phyloP scores from a whole-genome alignment of 495 filamentous ascomycete genomes.

The Aspergillus sclerotiicarbonarius region DNA sequence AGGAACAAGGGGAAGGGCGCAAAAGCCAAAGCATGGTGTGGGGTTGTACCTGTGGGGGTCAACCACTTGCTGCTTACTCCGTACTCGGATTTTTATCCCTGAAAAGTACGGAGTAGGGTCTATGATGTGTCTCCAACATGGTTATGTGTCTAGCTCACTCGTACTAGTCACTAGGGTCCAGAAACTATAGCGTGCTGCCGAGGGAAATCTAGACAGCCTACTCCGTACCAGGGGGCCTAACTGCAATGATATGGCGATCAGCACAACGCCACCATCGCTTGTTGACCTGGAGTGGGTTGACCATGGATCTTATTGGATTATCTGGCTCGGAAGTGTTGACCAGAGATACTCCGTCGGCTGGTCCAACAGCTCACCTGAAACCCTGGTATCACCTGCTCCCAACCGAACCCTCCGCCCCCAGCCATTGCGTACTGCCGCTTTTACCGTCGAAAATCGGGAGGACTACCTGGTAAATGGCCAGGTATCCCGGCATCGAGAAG shows the following conservation, averaged over 20 bases:
- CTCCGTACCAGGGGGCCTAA: too few relatives aligned
- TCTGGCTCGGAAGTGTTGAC: background rate
- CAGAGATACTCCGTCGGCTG: background rate
- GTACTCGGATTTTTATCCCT: too few relatives aligned
- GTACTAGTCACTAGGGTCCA: too few relatives aligned
- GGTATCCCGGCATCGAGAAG: background rate
- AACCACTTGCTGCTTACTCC: too few relatives aligned
- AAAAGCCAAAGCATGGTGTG: too few relatives aligned
- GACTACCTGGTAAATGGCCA: background rate
- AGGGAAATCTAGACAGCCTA: too few relatives aligned
- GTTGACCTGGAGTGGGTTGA: background rate
- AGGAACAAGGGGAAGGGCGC: too few relatives aligned
- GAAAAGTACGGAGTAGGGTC: too few relatives aligned
- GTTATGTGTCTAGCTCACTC: too few relatives aligned
- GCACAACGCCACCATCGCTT: background rate
- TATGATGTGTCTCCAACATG: too few relatives aligned
- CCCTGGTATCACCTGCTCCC: background rate
- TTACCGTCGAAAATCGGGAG: background rate
- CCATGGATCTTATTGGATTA: background rate
- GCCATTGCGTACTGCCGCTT: background rate
- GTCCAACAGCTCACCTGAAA: background rate
- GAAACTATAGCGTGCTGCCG: too few relatives aligned
- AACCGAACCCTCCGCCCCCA: background rate
- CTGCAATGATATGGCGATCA: background rate
- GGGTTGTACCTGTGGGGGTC: too few relatives aligned